phyloP scores from a whole-genome alignment of 2,329 filamentous ascomycete species.

The Davidsoniella eucalypti region DNA sequence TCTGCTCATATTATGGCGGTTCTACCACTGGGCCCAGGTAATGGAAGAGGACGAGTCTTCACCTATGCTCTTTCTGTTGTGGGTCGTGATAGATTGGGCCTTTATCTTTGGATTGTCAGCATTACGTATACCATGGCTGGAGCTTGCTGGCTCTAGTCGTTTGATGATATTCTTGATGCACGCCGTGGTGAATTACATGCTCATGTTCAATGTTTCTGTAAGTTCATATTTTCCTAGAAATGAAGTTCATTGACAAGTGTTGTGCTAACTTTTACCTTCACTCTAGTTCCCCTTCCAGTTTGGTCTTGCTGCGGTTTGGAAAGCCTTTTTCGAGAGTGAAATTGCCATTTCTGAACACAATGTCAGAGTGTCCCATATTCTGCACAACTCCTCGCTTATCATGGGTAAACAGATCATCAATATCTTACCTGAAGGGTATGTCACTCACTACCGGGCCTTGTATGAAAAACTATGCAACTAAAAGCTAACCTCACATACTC shows the following conservation, averaged over 20 bases:
- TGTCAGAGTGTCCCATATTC: conserved; percentile 72
- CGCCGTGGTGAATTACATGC: conserved; percentile 57
- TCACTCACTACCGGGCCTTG: background rate
- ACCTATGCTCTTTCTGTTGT: conserved; percentile 86
- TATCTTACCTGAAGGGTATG: conserved; percentile 77
- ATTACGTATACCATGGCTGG: conserved; percentile 88
- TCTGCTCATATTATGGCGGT: conserved; percentile 60
- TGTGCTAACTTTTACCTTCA: background rate
- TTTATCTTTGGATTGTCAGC: conserved; percentile 79
- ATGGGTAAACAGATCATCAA: conserved; percentile 95
- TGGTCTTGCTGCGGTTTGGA: conserved; percentile 56
- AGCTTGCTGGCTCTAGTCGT: conserved; percentile 65
- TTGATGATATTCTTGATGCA: conserved; percentile 56
- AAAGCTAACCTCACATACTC: conserved; percentile 1
- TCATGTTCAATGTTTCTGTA: conserved; percentile 85
- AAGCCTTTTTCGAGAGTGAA: conserved; percentile 82
- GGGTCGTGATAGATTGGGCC: conserved; percentile 69
- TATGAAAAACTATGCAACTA: background rate
- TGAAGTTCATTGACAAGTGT: background rate
- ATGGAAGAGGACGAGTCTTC: conserved; percentile 72
- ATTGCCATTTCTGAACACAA: conserved; percentile 82
- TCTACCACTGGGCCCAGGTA: conserved; percentile 70
- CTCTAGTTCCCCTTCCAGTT: conserved; percentile 52
- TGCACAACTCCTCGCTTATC: conserved; percentile 87
- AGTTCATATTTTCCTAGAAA: conserved; percentile 18